Evolutionary conservation across 805 yeast genomes (phyloP), one percentile per base, ranked within the genome.

Genomic region (Pichia rugopelliculosa): DNA sequence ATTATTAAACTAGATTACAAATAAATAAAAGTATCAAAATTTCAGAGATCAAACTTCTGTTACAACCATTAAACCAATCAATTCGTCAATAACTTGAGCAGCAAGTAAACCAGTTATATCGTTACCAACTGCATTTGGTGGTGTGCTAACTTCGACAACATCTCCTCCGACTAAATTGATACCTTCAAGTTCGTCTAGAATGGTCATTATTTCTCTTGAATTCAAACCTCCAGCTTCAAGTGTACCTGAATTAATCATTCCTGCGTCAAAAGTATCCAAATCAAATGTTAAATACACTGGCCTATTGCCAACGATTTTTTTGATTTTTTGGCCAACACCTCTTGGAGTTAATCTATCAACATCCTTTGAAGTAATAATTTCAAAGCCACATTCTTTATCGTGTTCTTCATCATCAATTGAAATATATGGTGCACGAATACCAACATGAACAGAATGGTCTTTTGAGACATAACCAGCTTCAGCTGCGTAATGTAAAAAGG

Each of bases 201-300:
- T 63, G 7, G 73, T 66, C 51, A 82, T 72, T 33, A 84, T 66
- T 59, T 84, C 91, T 41, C 91, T 69, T 0, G 83, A 69, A 13
- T 80, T 73, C 71, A 83, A 76, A 3, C 93, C 93, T 15, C 89
- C 93, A 4, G 75, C 77, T 59, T 84, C 93, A 55, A 82, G 76
- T 4, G 93, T 84, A 10, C 93, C 93, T 0, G 91, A 84, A 1
- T 86, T 90, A 15, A 90, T 86, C 3, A 87, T 87, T 44, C 71
- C 67, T 0, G 89, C 89, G 58, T 84, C 93, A 50, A 84, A 69
- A 2, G 81, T 84, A 59, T 82, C 88, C 41, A 79, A 73, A 60
- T 74, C 78, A 30, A 74, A 69, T 0, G 74, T 63, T 6, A 74
- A 59, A 54, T 74, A 74, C 2, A 72, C 77, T 1, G 76, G 76